Conservation (phyloP, 345 rosid species). For the Aegle marmelos region DNA sequence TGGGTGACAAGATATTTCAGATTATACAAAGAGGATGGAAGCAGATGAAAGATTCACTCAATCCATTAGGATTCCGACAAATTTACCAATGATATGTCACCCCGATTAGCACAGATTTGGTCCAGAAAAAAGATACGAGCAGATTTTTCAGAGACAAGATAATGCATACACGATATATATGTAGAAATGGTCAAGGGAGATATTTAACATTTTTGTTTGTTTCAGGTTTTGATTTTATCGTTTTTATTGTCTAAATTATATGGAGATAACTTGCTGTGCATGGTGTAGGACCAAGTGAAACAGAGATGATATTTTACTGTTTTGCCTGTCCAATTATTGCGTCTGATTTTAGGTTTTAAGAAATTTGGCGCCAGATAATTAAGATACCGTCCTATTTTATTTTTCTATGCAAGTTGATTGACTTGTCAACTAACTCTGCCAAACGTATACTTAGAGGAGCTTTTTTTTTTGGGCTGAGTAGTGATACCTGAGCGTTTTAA, state of each 20-base stretch:
- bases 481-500: neutral
- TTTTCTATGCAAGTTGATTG: neutral
- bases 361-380: neutral
- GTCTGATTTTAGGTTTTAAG: neutral
- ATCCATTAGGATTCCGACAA: no score
- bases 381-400: neutral
- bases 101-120: no score
- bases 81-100: no score
- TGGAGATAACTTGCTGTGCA: neutral
- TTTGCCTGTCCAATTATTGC: neutral
- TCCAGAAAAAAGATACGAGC: no score
- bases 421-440: neutral
- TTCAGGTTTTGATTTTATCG: neutral
- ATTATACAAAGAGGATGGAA: no score
- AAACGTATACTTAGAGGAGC: neutral
- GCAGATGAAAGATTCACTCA: no score
- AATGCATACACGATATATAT: no score
- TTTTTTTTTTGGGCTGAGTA: no score
- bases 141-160: no score
- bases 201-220: neutral
- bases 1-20: no score
- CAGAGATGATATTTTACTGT: neutral
- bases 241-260: no score
- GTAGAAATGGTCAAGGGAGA: neutral
- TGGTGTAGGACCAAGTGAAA: neutral